phyloP scores from a whole-genome alignment of 1,284 basidiomycete genomes.

The Rhodofomes roseus region DNA sequence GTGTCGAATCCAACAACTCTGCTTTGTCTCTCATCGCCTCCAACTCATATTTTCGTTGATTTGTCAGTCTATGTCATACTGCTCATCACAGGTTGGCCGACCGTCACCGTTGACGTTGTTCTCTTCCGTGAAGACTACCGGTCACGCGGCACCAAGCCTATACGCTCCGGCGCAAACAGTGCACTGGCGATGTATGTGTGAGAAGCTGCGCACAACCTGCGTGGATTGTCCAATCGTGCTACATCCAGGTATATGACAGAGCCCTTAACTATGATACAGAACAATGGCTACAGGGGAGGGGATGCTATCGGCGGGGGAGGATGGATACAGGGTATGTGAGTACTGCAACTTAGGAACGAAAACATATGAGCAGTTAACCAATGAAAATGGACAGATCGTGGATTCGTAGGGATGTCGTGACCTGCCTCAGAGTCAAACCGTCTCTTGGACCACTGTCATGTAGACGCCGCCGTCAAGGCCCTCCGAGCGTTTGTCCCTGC shows the following conservation, averaged over 20 bases:
- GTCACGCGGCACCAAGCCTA: too few relatives aligned
- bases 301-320: background rate
- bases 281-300: background rate
- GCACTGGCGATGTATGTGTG: background rate
- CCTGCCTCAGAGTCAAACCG: slow-evolving; percentile 16
- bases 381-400: background rate
- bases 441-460: slow-evolving; percentile 40
- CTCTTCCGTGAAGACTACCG: too few relatives aligned
- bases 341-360: background rate
- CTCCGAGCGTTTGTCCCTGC: slow-evolving; percentile 14
- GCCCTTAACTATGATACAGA: background rate
- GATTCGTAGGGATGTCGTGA: background rate
- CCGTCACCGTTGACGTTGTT: too few relatives aligned
- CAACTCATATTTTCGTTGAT: too few relatives aligned
- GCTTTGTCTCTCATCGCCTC: background rate
- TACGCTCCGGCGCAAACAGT: too few relatives aligned
- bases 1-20: background rate
- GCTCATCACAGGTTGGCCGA: too few relatives aligned
- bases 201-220: background rate
- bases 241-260: background rate
- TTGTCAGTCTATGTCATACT: too few relatives aligned
- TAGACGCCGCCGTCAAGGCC: slow-evolving; percentile 27
- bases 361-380: background rate
- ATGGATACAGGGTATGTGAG: background rate
- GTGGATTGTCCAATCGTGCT: background rate